These are phyloP conservation scores for Trichocomaceae sp. DNA, from an alignment of 2,329 filamentous ascomycete species.

Conservation along the genomic window DNA sequence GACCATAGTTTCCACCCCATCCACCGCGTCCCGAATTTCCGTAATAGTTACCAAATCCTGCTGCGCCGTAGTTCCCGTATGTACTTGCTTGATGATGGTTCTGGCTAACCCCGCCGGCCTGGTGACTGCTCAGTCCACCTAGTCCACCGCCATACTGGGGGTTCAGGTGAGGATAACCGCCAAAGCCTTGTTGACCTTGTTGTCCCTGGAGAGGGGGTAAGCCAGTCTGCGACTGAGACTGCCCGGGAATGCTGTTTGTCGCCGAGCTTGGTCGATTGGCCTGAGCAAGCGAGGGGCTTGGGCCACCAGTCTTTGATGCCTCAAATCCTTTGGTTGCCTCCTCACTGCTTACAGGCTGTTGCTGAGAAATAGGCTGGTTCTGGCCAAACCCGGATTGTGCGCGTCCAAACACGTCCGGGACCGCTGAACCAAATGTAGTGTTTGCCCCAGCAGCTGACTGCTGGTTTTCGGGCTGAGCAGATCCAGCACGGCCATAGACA, in stretches of 20 bases:
- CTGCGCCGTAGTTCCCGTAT: slow-evolving; percentile 38
- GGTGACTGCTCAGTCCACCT: slow-evolving; percentile 37
- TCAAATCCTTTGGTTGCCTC: slow-evolving; percentile 54
- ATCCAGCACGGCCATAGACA: slow-evolving; percentile 55
- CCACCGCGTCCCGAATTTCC: slow-evolving; percentile 39
- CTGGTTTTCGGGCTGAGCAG: slow-evolving; percentile 50
- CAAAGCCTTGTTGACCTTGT: slow-evolving; percentile 49
- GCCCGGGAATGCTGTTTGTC: slow-evolving; percentile 51
- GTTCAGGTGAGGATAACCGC: slow-evolving; percentile 50
- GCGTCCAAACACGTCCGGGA: slow-evolving; percentile 56
- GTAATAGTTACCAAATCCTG: slow-evolving; percentile 40
- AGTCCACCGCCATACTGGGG: slow-evolving; percentile 48
- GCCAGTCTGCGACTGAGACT: slow-evolving; percentile 44
- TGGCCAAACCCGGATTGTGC: slow-evolving; percentile 52
- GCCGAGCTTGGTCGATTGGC: slow-evolving; percentile 58
- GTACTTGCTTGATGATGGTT: slow-evolving; percentile 35
- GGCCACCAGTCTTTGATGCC: slow-evolving; percentile 51
- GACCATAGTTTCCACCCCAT: slow-evolving; percentile 44
- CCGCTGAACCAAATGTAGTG: slow-evolving; percentile 44
- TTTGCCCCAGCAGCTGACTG: slow-evolving; percentile 42
- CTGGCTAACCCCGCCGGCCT: slow-evolving; percentile 32
- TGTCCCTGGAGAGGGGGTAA: slow-evolving; percentile 51
- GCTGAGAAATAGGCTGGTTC: slow-evolving; percentile 48
- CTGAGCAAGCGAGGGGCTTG: slow-evolving; percentile 56
- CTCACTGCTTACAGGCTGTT: slow-evolving; percentile 43